Evolutionary conservation across 2,329 filamentous ascomycete species (phyloP).

Genomic region (Trichoderma atrobrunneum): DNA sequence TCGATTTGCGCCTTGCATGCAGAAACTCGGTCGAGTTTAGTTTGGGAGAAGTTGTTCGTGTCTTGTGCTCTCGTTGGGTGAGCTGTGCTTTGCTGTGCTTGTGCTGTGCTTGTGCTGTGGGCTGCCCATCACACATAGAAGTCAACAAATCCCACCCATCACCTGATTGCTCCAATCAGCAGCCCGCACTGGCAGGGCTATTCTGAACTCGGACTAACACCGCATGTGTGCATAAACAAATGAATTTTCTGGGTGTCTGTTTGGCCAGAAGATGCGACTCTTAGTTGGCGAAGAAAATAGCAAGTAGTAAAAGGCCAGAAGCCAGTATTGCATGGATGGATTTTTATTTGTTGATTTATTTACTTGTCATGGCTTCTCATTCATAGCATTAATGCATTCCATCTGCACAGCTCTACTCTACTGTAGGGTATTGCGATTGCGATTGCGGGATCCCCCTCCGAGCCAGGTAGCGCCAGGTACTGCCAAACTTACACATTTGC

Average conservation of each 20-base stretch:
- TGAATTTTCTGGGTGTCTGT: background rate
- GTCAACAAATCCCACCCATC: constrained; percentile 16
- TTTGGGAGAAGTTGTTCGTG: background rate
- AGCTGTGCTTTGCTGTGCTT: background rate
- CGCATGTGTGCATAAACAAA: constrained; percentile 1
- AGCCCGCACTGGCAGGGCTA: background rate
- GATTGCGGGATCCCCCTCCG: background rate
- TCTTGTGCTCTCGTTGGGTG: constrained; percentile 1
- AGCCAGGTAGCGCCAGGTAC: constrained; percentile 4
- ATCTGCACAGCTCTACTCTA: background rate
- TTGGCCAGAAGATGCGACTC: background rate
- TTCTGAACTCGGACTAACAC: background rate
- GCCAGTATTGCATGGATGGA: background rate
- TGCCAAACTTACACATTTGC: constrained; percentile 14
- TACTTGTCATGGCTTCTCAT: background rate
- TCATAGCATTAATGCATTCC: background rate
- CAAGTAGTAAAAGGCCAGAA: background rate
- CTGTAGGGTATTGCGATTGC: background rate
- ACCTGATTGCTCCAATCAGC: constrained; percentile 18
- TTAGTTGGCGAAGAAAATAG: background rate
- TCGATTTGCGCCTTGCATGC: background rate
- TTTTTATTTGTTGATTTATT: background rate
- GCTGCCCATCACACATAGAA: constrained; percentile 8
- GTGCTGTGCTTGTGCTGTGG: constrained; percentile 1
- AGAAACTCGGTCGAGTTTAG: background rate